Evolutionary conservation across 805 yeast genomes (phyloP).

Genomic region (Saccharomyces jurei): DNA sequence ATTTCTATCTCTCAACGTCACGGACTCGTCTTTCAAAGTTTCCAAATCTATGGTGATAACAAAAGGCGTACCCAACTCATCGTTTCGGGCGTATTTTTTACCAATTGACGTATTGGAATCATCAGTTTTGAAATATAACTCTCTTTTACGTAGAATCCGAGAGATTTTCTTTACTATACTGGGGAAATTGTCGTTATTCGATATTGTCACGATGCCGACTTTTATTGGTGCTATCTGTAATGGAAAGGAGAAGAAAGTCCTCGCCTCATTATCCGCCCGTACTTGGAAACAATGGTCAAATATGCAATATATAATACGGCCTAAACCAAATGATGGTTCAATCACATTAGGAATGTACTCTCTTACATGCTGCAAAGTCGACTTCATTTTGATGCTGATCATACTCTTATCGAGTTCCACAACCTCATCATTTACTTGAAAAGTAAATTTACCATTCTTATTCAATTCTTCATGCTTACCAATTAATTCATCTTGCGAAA

Average conservation of each 20-base stretch:
- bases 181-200: conserved; percentile 69
- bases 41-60: conserved; percentile 96
- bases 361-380: conserved; percentile 81
- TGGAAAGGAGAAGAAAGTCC: conserved; percentile 86
- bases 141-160: conserved; percentile 49
- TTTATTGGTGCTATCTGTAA: conserved; percentile 97
- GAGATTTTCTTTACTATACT: conserved; percentile 69
- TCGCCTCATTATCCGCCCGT: conserved; percentile 81
- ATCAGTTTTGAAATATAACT: conserved; percentile 63
- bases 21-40: conserved; percentile 73
- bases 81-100: conserved; percentile 94
- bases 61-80: conserved; percentile 96
- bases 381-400: conserved; percentile 67
- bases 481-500: conserved; percentile 82
- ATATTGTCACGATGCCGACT: conserved; percentile 89
- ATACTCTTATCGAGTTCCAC: conserved; percentile 69
- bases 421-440: conserved; percentile 54
- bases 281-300: conserved; percentile 95
- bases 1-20: conserved; percentile 94
- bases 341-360: conserved; percentile 95
- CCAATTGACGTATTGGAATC: conserved; percentile 96
- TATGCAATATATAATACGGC: conserved; percentile 87
- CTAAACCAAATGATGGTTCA: conserved; percentile 98
- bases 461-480: conserved; percentile 61
- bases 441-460: conserved; percentile 52